Evolutionary conservation across 73 alveolate species (phyloP).

Genomic region (Symbiodinium pilosum): DNA sequence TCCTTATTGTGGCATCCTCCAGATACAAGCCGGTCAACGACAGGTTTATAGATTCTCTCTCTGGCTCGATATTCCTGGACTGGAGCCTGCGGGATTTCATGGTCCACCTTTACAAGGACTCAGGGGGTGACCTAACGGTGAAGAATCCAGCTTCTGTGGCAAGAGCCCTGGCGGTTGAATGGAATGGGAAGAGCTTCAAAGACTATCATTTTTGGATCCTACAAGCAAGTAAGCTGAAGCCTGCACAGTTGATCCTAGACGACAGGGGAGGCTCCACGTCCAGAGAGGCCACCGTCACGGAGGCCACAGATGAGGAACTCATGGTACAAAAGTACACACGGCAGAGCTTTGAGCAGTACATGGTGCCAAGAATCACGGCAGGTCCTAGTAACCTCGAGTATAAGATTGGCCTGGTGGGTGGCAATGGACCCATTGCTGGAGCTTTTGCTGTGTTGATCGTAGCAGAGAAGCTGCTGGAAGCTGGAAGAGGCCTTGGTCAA

Average conservation of each 20-base stretch:
- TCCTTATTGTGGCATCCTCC: conserved; percentile 19
- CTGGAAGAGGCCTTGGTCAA: neutral
- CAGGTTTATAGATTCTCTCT: neutral
- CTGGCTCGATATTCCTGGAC: neutral
- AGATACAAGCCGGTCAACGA: neutral
- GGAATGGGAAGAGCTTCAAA: conserved; percentile 12
- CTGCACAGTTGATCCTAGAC: neutral
- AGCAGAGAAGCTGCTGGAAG: neutral
- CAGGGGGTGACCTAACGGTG: neutral
- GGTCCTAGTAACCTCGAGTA: neutral
- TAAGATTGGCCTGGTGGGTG: neutral
- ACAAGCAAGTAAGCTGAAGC: neutral
- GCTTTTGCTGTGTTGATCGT: neutral
- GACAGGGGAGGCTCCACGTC: neutral
- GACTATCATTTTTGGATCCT: neutral
- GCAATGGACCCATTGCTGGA: neutral
- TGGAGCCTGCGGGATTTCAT: neutral
- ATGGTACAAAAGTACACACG: neutral
- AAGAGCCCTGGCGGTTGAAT: neutral
- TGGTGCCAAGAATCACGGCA: neutral
- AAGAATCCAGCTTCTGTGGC: neutral
- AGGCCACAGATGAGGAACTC: neutral
- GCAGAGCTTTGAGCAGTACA: neutral
- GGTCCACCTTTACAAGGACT: neutral
- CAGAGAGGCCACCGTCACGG: neutral